Base-by-base conservation (phyloP, 2,329 filamentous ascomycete genomes). In the Aspergillus fijiensis region DNA sequence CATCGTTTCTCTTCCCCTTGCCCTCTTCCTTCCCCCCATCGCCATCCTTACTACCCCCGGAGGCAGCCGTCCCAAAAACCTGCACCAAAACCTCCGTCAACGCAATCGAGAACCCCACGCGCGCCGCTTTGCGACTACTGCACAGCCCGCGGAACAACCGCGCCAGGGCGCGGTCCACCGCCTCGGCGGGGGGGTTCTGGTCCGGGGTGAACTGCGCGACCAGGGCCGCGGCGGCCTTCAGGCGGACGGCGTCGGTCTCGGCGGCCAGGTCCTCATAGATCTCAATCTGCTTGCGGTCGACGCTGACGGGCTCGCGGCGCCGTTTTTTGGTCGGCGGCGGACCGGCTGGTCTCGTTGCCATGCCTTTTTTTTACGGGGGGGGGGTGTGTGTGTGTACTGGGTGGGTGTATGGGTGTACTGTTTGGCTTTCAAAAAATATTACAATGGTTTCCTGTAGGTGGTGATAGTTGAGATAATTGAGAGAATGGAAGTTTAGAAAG, bases 31-130 rank as follows among this genome's bases (percentile, higher is more conserved):
- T 19, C 19, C 19, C 19, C 19, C 19, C 19, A 19, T 19, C 19
- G 19, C 19, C 19, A 19, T 19, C 19, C 19, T 19, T 19, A 19
- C 19, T 9, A 70, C 57, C 63, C 72, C 64, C 57, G 72, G 45
- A 3, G 65, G 72, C 45, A 3, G 64, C 56, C 1, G 21, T 21
- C 21, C 69, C 85, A 69, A 89, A 90, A 5, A 93, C 77, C 69
- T 94, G 86, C 4, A 85, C 82, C 49, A 96, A 74, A 9, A 96
- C 79, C 75, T 97, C 93, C 0, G 92, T 89, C 66, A 98, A 79
- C 0, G 94, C 94, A 58, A 97, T 83, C 57, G 92, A 96, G 74
- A 96, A 97, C 3, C 95, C 95, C 54, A 95, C 80, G 27, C 95
- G 85, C 19, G 94, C 92, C 12, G 91, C 91, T 78, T 96, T 96